phyloP scores from a whole-genome alignment of 805 yeast species.

The Spathaspora arborariae region DNA sequence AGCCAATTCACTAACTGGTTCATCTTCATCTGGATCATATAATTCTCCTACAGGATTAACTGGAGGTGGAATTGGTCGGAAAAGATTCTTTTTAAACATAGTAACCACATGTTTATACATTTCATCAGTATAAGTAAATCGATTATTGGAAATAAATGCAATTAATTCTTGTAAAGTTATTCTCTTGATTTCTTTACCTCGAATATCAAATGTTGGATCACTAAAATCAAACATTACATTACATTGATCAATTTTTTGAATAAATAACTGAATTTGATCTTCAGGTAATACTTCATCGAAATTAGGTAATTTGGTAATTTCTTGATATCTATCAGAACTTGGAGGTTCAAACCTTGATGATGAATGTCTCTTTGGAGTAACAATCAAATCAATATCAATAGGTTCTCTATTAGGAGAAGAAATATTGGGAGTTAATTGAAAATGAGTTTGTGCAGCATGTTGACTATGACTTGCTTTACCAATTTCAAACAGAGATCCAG shows the following conservation, averaged over 20 bases:
- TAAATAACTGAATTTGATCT: constrained; percentile 73
- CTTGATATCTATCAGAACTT: constrained; percentile 39
- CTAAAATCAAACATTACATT: constrained; percentile 89
- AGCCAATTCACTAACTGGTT: constrained; percentile 91
- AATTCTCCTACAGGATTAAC: constrained; percentile 96
- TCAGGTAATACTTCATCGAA: constrained; percentile 83
- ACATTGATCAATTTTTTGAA: constrained; percentile 91
- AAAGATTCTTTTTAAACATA: constrained; percentile 86
- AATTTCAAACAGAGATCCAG: constrained; percentile 1
- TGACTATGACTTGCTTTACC: constrained; percentile 18
- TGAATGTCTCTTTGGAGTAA: constrained; percentile 81
- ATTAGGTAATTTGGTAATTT: constrained; percentile 71
- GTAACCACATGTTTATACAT: constrained; percentile 84
- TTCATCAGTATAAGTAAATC: constrained; percentile 84
- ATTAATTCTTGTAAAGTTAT: constrained; percentile 84
- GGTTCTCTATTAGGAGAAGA: constrained; percentile 63
- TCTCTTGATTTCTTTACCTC: constrained; percentile 90
- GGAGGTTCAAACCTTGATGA: constrained; percentile 85
- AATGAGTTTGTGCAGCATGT: constrained; percentile 16
- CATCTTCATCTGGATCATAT: constrained; percentile 98
- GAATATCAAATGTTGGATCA: constrained; percentile 88
- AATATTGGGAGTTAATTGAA: constrained; percentile 26
- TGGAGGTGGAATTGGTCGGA: constrained; percentile 97
- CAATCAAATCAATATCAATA: constrained; percentile 75
- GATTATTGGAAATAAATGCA: constrained; percentile 77